phyloP scores from a whole-genome alignment of 1,284 basidiomycete species.

The Earliella scabrosa region DNA sequence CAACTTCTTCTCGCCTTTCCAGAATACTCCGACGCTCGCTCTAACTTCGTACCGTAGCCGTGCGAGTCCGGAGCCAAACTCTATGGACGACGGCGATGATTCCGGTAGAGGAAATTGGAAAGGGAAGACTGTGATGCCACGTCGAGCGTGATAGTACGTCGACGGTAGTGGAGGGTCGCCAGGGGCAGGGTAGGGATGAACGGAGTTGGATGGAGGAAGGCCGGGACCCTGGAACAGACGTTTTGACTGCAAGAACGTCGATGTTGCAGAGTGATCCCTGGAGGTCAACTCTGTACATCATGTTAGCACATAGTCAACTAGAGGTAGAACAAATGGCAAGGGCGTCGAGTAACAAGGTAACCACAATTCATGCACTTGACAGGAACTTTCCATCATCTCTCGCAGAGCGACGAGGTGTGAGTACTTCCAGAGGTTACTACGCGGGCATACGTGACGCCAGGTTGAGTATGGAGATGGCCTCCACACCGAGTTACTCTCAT shows the following conservation, averaged over 20 bases:
- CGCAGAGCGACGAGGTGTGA: too few species aligned
- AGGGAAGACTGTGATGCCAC: slow-evolving; percentile 73
- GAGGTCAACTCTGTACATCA: slow-evolving; percentile 63
- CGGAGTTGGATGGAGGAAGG: slow-evolving; percentile 81
- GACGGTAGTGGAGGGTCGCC: slow-evolving; percentile 62
- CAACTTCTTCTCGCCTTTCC: slow-evolving; percentile 71
- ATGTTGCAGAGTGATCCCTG: slow-evolving; percentile 76
- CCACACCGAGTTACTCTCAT: too few species aligned
- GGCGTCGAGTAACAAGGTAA: too few species aligned
- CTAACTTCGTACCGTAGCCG: slow-evolving; percentile 70
- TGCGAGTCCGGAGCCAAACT: slow-evolving; percentile 69
- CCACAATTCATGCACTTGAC: too few species aligned
- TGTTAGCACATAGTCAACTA: neutral
- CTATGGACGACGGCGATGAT: slow-evolving; percentile 68
- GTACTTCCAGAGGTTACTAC: too few species aligned
- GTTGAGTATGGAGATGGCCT: too few species aligned
- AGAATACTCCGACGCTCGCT: slow-evolving; percentile 69
- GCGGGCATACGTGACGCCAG: too few species aligned
- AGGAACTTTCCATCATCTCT: too few species aligned
- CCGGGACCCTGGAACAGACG: slow-evolving; percentile 78
- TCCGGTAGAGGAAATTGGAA: slow-evolving; percentile 71
- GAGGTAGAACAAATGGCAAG: neutral
- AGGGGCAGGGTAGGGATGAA: slow-evolving; percentile 57
- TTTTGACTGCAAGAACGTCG: slow-evolving; percentile 69
- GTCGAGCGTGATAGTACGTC: slow-evolving; percentile 67